Conservation (phyloP, 2,329 filamentous ascomycete species). For the Cercospora nicotianae region DNA sequence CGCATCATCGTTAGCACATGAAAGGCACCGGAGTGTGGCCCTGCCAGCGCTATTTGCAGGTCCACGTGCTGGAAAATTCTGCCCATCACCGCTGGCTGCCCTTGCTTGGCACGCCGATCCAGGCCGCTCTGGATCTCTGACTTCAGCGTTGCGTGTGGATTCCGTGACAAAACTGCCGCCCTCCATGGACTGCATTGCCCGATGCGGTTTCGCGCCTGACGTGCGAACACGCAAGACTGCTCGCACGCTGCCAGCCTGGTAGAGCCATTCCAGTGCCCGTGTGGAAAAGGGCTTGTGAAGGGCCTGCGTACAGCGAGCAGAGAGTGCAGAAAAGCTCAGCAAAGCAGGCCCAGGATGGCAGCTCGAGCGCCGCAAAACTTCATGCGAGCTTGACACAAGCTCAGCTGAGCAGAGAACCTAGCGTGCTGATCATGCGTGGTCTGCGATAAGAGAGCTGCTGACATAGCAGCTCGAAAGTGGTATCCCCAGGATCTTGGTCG, state of each 20-base stretch:
- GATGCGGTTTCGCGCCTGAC: constrained; percentile 16
- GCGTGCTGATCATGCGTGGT: not conserved
- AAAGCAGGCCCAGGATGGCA: constrained; percentile 1
- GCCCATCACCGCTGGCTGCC: not conserved
- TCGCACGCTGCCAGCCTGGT: constrained; percentile 8
- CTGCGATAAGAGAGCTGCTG: constrained; percentile 7
- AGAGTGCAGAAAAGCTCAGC: not conserved
- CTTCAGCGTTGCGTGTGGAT: constrained; percentile 1
- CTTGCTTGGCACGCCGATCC: not conserved
- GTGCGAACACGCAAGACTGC: constrained; percentile 15
- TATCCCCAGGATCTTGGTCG: constrained; percentile 7
- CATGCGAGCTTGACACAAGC: constrained; percentile 4
- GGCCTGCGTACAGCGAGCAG: not conserved
- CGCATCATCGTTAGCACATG: constrained; percentile 5
- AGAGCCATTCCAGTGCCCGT: constrained; percentile 12
- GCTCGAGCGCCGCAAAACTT: constrained; percentile 10
- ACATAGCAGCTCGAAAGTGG: constrained; percentile 1
- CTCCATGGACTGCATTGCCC: constrained; percentile 19
- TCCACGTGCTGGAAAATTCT: constrained; percentile 10
- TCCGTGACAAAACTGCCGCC: constrained; percentile 5
- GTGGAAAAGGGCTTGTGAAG: constrained; percentile 14
- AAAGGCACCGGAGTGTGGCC: not conserved
- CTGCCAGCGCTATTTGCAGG: not conserved
- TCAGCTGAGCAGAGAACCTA: constrained; percentile 1
- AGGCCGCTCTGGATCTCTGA: constrained; percentile 6